These are phyloP conservation scores for Colletotrichum sansevieriae DNA, from an alignment of 2,329 filamentous ascomycete genomes.

Conservation along the genomic window DNA sequence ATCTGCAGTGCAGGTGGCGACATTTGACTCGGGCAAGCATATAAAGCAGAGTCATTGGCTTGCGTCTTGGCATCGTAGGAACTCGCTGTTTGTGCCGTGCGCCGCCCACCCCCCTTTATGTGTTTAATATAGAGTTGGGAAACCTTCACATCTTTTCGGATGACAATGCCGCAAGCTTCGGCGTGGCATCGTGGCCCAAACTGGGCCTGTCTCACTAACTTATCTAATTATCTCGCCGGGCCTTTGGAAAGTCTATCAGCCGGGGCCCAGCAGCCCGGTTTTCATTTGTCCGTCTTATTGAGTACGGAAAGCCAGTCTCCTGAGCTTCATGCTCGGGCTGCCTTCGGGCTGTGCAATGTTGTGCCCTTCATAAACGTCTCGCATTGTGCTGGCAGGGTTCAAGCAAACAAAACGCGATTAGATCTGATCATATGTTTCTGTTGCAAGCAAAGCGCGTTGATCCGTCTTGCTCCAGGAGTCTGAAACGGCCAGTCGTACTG, in stretches of 20 bases:
- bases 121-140: neutral
- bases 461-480: neutral
- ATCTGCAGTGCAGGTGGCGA: neutral
- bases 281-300: neutral
- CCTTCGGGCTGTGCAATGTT: neutral
- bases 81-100: slow-evolving; percentile 4
- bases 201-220: neutral
- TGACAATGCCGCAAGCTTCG: neutral
- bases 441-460: neutral
- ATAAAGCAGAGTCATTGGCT: slow-evolving; percentile 5
- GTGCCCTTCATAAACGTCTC: slow-evolving; percentile 1
- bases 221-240: slow-evolving; percentile 7
- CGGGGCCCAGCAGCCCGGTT: slow-evolving; percentile 7
- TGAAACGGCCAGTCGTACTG: too few relatives aligned
- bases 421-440: neutral
- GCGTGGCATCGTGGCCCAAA: slow-evolving; percentile 3
- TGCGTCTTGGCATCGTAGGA: neutral
- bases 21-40: neutral
- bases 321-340: slow-evolving; percentile 9
- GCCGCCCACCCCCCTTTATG: neutral
- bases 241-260: slow-evolving; percentile 28
- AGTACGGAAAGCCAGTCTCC: neutral
- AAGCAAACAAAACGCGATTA: neutral
- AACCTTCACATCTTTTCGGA: slow-evolving; percentile 9
- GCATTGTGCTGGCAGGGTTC: neutral